Percentiles rank a stretch among this genome's conserved stretches.
Evolutionary conservation across 1,284 basidiomycete species (phyloP).

Genomic region (Ustilago xerochloae): DNA sequence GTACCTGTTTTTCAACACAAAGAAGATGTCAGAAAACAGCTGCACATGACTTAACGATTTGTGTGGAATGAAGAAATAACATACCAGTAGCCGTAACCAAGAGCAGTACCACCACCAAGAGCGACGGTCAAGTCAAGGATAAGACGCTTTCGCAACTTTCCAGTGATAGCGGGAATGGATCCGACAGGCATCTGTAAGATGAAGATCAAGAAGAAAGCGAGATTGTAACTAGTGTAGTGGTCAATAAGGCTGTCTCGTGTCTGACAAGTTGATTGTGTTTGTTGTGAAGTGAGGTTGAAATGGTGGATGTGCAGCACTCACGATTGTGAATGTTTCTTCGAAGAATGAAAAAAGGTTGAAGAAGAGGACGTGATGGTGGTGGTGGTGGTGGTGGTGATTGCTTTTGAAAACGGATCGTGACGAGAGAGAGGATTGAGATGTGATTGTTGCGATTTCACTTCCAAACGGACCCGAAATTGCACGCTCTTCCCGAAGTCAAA

Average conservation of each 20-base stretch:
- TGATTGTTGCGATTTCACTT: too few relatives aligned
- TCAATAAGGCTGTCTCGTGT: slow-evolving; percentile 11
- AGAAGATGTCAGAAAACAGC: not conserved
- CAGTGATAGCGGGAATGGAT: slow-evolving; percentile 62
- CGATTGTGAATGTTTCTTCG: slow-evolving; percentile 22
- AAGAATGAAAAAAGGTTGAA: slow-evolving; percentile 11
- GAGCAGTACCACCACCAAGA: slow-evolving; percentile 59
- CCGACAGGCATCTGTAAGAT: slow-evolving; percentile 52
- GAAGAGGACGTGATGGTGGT: slow-evolving; percentile 21
- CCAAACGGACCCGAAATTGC: slow-evolving; percentile 10
- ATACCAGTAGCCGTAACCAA: slow-evolving; percentile 65
- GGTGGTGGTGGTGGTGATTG: not conserved
- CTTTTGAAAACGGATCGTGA: slow-evolving; percentile 17
- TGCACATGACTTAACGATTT: too few relatives aligned
- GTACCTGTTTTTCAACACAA: slow-evolving; percentile 52
- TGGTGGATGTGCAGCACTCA: slow-evolving; percentile 15
- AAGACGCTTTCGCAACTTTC: slow-evolving; percentile 66
- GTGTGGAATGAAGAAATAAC: slow-evolving; percentile 1
- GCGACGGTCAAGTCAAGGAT: slow-evolving; percentile 65
- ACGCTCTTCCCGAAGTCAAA: too few relatives aligned
- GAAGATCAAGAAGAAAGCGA: not conserved
- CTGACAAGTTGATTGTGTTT: not conserved
- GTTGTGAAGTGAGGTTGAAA: not conserved
- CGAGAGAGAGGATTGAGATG: slow-evolving; percentile 7
- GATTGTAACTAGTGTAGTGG: not conserved